phyloP scores from a whole-genome alignment of 1,284 basidiomycete genomes.

The Ustilago sp. region DNA sequence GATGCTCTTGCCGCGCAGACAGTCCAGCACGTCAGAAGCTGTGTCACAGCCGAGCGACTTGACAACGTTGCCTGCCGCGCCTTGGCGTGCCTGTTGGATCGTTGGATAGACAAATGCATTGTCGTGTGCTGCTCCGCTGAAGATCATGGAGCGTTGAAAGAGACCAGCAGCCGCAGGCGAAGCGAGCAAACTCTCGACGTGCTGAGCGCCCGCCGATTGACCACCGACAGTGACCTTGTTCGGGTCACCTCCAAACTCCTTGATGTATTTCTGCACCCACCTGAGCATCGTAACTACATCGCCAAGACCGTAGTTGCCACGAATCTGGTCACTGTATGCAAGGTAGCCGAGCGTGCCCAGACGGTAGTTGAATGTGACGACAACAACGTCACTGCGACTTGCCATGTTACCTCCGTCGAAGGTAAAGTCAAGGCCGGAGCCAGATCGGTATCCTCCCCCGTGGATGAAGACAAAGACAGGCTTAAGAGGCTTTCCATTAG shows the following conservation, averaged over 20 bases:
- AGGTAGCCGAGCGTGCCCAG: conserved; percentile 53
- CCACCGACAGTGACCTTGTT: conserved; percentile 83
- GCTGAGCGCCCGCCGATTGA: conserved; percentile 82
- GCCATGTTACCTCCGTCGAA: conserved; percentile 72
- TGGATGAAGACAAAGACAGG: conserved; percentile 75
- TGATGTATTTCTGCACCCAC: conserved; percentile 75
- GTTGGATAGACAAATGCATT: conserved; percentile 28
- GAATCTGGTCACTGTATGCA: conserved; percentile 47
- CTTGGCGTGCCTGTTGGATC: conserved; percentile 19
- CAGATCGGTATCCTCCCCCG: conserved; percentile 70
- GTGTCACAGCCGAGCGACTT: conserved; percentile 34
- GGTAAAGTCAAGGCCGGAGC: conserved; percentile 70
- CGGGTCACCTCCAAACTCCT: conserved; percentile 77
- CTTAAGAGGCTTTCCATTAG: conserved; percentile 65
- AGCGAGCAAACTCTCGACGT: conserved; percentile 42
- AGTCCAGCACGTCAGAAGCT: conserved; percentile 39
- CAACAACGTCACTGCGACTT: conserved; percentile 72
- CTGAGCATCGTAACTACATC: conserved; percentile 62
- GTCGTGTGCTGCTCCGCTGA: conserved; percentile 39
- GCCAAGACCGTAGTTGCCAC: conserved; percentile 60
- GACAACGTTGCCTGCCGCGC: conserved; percentile 23
- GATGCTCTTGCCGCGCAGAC: conserved; percentile 42
- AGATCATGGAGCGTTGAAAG: conserved; percentile 42
- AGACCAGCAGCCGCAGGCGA: conserved; percentile 36
- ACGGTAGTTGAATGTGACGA: conserved; percentile 75